Base-by-base conservation (phyloP, 164 flowering plant species). In the Magnolia kwangsiensis region DNA sequence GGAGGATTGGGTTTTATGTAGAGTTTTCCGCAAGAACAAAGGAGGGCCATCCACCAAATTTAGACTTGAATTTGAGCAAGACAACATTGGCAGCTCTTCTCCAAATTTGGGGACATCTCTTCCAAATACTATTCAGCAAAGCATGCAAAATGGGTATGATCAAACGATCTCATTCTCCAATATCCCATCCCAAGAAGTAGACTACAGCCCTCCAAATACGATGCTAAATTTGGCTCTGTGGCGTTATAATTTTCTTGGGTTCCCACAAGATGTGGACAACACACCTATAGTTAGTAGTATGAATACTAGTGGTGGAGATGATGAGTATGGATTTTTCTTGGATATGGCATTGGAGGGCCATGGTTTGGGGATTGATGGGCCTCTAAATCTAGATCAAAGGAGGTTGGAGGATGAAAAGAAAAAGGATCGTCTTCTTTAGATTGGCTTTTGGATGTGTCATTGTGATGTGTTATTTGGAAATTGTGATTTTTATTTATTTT, bases 1-100 rank as follows among this genome's bases (percentile, higher is more conserved):
- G 96, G 97, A 92, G 77, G 93, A 93, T 72, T 93, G 98, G 97
- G 97, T 91, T 24, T 75, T 93, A 69, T 93, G 97, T 59, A 86
- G 95, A 85, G 97, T 90, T 1, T 93, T 93, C 63, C 84, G 85
- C 85, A 89, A 90, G 70, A 75, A 84, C 87, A 88, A 85, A 50
- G 84, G 78, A 75, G 89, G 84, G 63, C 59, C 68, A 23, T 68
- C 67, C 74, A 66, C 19, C 50, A 77, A 67, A 14, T 49, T 49
- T 18, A 80, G 76, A 71, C 66, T 81, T 6, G 77, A 80, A 24
- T 71, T 77, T 68, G 78, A 83, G 70, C 78, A 64, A 51, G 82
- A 75, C 50, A 69, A 78, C 64, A 63, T 27, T 14, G 59, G 63
- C 64, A 23, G 72, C 64, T 74, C 78, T 50, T 74, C 79, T 37